Evolutionary conservation across 768 basidiomycete genomes (phyloP).

Genomic region (Pleurotus eryngii): DNA sequence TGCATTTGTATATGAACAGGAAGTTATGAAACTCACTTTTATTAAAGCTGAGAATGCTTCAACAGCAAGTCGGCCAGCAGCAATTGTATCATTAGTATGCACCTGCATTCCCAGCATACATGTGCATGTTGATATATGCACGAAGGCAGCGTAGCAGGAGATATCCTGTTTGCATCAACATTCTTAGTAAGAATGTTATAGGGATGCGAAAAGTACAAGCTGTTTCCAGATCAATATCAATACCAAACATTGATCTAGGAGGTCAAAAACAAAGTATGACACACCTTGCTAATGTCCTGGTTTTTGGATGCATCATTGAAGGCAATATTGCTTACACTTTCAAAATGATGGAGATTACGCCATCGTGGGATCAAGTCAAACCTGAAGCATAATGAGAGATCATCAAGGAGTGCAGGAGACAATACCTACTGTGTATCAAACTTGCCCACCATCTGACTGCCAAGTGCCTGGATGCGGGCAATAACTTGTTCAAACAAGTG

Average conservation of each 20-base stretch:
- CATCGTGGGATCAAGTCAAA: neutral
- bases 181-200: constrained; percentile 18
- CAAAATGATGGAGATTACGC: neutral
- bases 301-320: constrained; percentile 1
- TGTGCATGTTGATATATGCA: constrained; percentile 27
- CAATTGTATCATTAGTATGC: constrained; percentile 25
- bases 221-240: neutral
- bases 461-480: constrained; percentile 12
- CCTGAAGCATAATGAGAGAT: too few species aligned
- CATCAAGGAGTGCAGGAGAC: neutral
- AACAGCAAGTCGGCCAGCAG: constrained; percentile 14
- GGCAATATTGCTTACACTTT: neutral
- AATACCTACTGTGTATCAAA: constrained; percentile 15
- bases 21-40: constrained; percentile 9
- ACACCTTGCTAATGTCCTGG: neutral
- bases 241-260: too few species aligned
- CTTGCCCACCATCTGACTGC: constrained; percentile 11
- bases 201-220: constrained; percentile 25
- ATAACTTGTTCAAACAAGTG: constrained; percentile 28
- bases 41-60: constrained; percentile 14
- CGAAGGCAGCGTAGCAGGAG: constrained; percentile 23
- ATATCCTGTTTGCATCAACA: constrained; percentile 16
- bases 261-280: neutral
- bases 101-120: constrained; percentile 25
- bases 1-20: neutral